Percentiles rank a stretch among this genome's conserved stretches.
These are phyloP conservation scores for Rhizopogon salebrosus DNA, from an alignment of 768 basidiomycete genomes.

Conservation along the genomic window DNA sequence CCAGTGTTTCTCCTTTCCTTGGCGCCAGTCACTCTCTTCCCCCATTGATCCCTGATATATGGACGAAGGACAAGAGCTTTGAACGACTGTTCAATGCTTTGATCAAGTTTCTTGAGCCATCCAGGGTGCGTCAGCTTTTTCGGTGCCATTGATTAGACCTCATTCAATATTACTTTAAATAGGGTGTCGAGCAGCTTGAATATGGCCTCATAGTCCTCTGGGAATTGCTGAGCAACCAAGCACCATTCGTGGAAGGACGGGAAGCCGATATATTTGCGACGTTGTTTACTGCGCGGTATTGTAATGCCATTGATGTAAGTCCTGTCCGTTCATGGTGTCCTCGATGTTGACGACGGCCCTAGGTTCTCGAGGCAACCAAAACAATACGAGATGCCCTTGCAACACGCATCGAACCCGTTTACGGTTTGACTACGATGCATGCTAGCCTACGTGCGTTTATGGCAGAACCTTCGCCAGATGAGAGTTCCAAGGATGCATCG, in stretches of 20 bases:
- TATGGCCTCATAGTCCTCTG: constrained; percentile 79
- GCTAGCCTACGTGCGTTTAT: constrained; percentile 65
- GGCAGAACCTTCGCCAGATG: constrained; percentile 43
- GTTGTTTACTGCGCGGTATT: constrained; percentile 68
- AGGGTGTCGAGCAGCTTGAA: constrained; percentile 65
- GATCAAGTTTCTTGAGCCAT: constrained; percentile 54
- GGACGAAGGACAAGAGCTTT: constrained; percentile 69
- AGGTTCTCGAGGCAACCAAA: constrained; percentile 83
- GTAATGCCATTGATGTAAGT: constrained; percentile 65
- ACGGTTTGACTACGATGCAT: constrained; percentile 80
- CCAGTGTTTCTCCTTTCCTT: constrained; percentile 55
- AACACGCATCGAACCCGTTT: constrained; percentile 72
- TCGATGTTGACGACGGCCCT: not conserved
- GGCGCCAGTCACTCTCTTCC: constrained; percentile 32
- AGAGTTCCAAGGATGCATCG: constrained; percentile 55
- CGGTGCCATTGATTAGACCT: not conserved
- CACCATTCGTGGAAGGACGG: constrained; percentile 66
- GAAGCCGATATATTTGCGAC: constrained; percentile 73
- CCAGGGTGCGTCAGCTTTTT: constrained; percentile 44
- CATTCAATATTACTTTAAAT: constrained; percentile 3
- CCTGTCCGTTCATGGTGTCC: not conserved
- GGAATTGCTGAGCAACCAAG: constrained; percentile 79
- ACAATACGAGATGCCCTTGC: constrained; percentile 75
- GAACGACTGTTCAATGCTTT: constrained; percentile 66
- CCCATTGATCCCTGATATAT: constrained; percentile 52